Evolutionary conservation across 2,329 filamentous ascomycete genomes (phyloP), one percentile per base, ranked within the genome.

Genomic region (Fusarium fracticaudum): DNA sequence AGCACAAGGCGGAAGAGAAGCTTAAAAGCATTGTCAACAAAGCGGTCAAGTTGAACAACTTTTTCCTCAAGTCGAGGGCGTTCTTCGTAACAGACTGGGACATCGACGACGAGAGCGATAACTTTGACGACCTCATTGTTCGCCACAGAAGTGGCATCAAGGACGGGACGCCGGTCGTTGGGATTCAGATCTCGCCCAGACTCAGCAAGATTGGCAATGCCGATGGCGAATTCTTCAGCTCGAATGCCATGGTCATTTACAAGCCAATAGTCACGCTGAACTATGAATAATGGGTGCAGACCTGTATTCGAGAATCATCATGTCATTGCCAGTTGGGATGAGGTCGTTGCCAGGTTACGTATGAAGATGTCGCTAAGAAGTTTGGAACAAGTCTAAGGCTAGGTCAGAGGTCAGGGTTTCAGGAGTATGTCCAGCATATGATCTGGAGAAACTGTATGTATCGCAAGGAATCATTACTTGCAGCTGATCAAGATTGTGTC

Each of bases 141-240:
- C 31, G 29, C 29, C 20, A 18, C 26, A 51, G 17, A 3, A 20
- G 41, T 33, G 72, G 72, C 18, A 15, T 64, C 5, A 8, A 9
- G 13, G 22, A n/a, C 7, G 60, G 51, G 24, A 29, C 64, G 2
- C 35, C 38, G 10, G 18, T 38, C 14, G 17, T 73, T 26, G 72
- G 69, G 4, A 18, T 73, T n/a, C 13, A 63, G n/a, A 55, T 75
- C 31, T 60, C 72, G 13, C 72, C 72, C 8, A 53, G 37, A 55
- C 58, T 75, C 29, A n/a, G 22, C 17, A 75, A 75, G 37, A 48
- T 71, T 20, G 72, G 72, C 17, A 59, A 75, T 5, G 72, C 55
- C 6, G 69, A 75, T 38, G 72, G 72, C 3, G 24, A 44, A 13
- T n/a, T 48, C 20, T 73, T 75, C 26, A 35, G 60, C 15, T 31